A percentile compares a stretch with the other conserved stretches of the same genome.
Conservation (phyloP, 1,284 basidiomycete species). For the Rhodotorula sp. region DNA sequence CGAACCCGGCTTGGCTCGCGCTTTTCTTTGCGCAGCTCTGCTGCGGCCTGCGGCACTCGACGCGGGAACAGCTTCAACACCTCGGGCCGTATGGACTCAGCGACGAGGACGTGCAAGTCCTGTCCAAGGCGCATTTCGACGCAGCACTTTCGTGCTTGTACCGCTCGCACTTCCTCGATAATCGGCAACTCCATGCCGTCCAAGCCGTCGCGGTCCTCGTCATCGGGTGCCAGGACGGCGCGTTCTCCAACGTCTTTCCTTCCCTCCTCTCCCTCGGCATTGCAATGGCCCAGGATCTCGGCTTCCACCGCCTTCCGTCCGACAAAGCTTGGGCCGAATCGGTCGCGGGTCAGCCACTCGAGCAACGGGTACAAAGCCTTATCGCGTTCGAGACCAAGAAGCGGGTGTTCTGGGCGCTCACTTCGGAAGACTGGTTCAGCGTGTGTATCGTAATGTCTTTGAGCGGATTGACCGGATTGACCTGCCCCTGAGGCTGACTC, state of each 20-base stretch:
- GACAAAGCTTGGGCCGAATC: slow-evolving; percentile 9
- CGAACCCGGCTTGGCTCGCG: slow-evolving; percentile 31
- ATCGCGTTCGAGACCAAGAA: slow-evolving; percentile 23
- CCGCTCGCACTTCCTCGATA: slow-evolving; percentile 23
- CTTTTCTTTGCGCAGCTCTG: slow-evolving; percentile 30
- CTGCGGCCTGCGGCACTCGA: slow-evolving; percentile 34
- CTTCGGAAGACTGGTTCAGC: slow-evolving; percentile 23
- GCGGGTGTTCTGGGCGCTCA: slow-evolving; percentile 23
- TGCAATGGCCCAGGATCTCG: slow-evolving; percentile 17
- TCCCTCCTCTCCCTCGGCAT: slow-evolving; percentile 17
- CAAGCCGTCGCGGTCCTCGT: slow-evolving; percentile 27
- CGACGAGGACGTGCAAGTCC: slow-evolving; percentile 2
- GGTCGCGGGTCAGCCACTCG: not conserved
- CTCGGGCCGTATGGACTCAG: slow-evolving; percentile 1
- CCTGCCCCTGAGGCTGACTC: too few relatives aligned
- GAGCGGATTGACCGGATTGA: too few relatives aligned
- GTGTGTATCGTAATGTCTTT: not conserved
- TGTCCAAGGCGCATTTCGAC: slow-evolving; percentile 13
- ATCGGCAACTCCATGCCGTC: slow-evolving; percentile 18
- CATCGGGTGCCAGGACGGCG: slow-evolving; percentile 12
- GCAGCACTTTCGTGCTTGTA: slow-evolving; percentile 23
- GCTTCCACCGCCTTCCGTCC: slow-evolving; percentile 18
- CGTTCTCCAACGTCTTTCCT: slow-evolving; percentile 13
- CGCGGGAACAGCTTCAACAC: slow-evolving; percentile 5
- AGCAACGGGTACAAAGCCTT: slow-evolving; percentile 1